A percentile compares a stretch with the other conserved stretches of the same genome.
These are phyloP conservation scores for Earliella scabrosa DNA, from an alignment of 1,284 basidiomycete species.

Conservation along the genomic window DNA sequence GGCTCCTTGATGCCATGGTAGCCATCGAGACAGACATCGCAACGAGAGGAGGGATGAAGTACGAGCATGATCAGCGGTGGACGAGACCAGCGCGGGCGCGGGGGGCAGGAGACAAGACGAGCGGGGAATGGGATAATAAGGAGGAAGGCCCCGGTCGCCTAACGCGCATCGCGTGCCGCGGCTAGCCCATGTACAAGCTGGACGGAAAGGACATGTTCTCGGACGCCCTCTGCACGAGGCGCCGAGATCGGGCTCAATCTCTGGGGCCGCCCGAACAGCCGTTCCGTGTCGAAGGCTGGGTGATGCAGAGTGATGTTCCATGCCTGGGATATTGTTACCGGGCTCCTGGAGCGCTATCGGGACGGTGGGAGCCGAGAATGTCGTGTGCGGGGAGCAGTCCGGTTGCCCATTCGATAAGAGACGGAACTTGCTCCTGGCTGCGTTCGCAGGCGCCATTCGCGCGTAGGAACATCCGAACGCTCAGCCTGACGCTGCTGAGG, in stretches of 20 bases:
- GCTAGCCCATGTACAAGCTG: slow-evolving; percentile 31
- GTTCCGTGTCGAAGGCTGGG: slow-evolving; percentile 23
- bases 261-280: slow-evolving; percentile 24
- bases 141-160: slow-evolving; percentile 35
- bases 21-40: slow-evolving; percentile 52
- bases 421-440: slow-evolving; percentile 18
- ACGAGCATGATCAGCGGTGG: slow-evolving; percentile 44
- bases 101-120: slow-evolving; percentile 22
- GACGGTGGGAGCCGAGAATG: slow-evolving; percentile 18
- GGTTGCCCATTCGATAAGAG: slow-evolving; percentile 23
- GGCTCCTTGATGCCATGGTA: slow-evolving; percentile 43
- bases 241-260: slow-evolving; percentile 36
- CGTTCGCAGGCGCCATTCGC: slow-evolving; percentile 20
- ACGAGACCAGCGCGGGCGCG: slow-evolving; percentile 32
- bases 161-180: slow-evolving; percentile 36
- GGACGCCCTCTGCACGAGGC: slow-evolving; percentile 29
- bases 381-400: slow-evolving; percentile 17
- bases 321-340: slow-evolving; percentile 29
- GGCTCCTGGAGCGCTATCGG: slow-evolving; percentile 25
- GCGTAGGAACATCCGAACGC: slow-evolving; percentile 17
- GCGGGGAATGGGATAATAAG: slow-evolving; percentile 33
- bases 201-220: slow-evolving; percentile 32
- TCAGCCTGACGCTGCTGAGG: slow-evolving; percentile 13
- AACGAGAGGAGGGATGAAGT: slow-evolving; percentile 47
- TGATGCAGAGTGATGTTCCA: slow-evolving; percentile 21